phyloP scores from a whole-genome alignment of 257 asterid genomes.

The Schizonepeta tenuifolia region DNA sequence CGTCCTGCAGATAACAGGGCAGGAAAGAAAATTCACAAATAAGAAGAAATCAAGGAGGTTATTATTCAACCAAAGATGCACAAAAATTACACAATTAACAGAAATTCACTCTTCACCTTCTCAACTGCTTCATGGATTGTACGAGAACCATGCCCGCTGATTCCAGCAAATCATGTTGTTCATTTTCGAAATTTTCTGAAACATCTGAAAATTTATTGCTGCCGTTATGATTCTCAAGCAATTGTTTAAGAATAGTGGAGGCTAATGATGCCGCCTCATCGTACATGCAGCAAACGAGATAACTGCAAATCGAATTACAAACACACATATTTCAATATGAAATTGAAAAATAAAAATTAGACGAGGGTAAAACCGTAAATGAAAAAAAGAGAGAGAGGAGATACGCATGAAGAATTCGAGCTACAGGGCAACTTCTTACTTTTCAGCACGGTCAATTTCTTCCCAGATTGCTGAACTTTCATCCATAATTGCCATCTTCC shows the following conservation, averaged over 20 bases:
- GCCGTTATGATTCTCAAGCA: conserved; percentile 37
- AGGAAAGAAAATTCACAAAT: neutral
- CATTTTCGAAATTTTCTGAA: conserved; percentile 38
- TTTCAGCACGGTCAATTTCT: conserved; percentile 65
- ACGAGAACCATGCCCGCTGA: conserved; percentile 91
- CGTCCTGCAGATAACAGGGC: conserved; percentile 56
- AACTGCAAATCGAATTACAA: conserved; percentile 49
- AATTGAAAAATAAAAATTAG: neutral
- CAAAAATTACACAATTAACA: neutral
- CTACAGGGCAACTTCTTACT: conserved; percentile 32
- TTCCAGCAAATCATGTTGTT: conserved; percentile 66
- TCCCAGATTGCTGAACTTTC: conserved; percentile 51
- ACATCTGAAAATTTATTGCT: conserved; percentile 23
- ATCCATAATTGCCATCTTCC: conserved; percentile 32
- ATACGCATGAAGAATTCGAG: neutral
- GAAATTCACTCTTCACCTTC: conserved; percentile 48
- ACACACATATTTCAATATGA: neutral
- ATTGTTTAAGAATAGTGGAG: conserved; percentile 52
- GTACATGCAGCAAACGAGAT: conserved; percentile 69
- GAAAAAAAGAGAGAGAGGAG: neutral
- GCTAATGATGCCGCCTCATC: conserved; percentile 69
- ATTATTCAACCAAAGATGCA: neutral
- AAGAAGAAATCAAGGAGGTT: conserved; percentile 25
- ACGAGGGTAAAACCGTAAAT: neutral
- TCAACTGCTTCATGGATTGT: conserved; percentile 67